Conservation (phyloP, 169 alveolate species). For the Plasmodium knowlesi region DNA sequence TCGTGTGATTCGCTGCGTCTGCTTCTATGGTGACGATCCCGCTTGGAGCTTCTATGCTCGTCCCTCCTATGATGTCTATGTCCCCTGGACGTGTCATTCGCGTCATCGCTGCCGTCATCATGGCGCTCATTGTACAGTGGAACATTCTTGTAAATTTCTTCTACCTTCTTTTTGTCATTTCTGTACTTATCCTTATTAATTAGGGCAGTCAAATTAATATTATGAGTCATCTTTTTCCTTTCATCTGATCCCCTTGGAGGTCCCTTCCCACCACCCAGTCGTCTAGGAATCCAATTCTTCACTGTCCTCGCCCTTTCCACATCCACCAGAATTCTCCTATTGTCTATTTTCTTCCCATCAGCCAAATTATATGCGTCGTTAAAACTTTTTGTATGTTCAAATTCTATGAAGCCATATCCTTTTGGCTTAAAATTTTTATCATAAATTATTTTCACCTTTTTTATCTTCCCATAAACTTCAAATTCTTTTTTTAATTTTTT, state of each 20-base stretch:
- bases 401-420: constrained; percentile 98
- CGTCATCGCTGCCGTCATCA: constrained; percentile 13
- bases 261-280: constrained; percentile 98
- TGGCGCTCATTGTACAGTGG: constrained; percentile 50
- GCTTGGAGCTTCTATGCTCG: constrained; percentile 15
- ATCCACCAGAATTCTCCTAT: constrained; percentile 94
- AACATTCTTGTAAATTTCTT: constrained; percentile 27
- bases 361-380: constrained; percentile 93
- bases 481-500: constrained; percentile 92
- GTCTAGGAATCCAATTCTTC: constrained; percentile 94
- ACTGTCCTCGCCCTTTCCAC: constrained; percentile 96
- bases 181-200: constrained; percentile 49
- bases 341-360: constrained; percentile 94
- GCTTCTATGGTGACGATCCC: constrained; percentile 49
- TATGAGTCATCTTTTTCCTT: constrained; percentile 77
- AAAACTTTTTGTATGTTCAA: constrained; percentile 91
- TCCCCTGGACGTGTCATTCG: neutral
- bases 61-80: neutral
- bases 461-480: constrained; percentile 94
- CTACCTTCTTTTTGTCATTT: constrained; percentile 22
- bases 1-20: constrained; percentile 24
- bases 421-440: constrained; percentile 93
- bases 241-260: constrained; percentile 81
- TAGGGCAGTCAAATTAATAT: constrained; percentile 43
- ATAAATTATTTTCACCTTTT: constrained; percentile 85